A percentile compares a stretch with the other conserved stretches of the same genome.
Evolutionary conservation across 2,329 filamentous ascomycete species (phyloP).

Genomic region (Pestalotiopsis sp.): DNA sequence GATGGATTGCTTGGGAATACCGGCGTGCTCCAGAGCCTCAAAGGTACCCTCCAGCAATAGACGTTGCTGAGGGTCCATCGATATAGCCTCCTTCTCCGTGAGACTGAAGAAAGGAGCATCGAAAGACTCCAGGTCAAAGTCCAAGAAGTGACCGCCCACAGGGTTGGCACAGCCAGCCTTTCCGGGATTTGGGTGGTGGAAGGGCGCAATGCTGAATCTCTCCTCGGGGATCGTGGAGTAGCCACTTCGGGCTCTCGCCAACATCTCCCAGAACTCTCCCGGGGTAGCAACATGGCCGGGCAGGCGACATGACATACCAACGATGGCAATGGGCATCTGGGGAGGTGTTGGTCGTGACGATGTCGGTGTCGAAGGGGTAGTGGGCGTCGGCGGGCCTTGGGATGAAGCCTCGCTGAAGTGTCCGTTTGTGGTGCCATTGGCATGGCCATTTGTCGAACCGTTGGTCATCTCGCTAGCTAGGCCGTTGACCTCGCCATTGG

Average conservation of each 20-base stretch:
- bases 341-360: constrained; percentile 24
- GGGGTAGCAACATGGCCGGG: constrained; percentile 44
- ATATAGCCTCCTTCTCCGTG: constrained; percentile 50
- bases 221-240: constrained; percentile 36
- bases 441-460: constrained; percentile 26
- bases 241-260: constrained; percentile 41
- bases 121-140: constrained; percentile 48
- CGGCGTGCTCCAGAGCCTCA: constrained; percentile 57
- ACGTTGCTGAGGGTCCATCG: constrained; percentile 59
- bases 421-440: constrained; percentile 20
- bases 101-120: constrained; percentile 57
- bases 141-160: constrained; percentile 41
- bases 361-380: constrained; percentile 17
- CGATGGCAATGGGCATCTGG: constrained; percentile 46
- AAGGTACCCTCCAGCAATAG: constrained; percentile 56
- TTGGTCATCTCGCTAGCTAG: constrained; percentile 27
- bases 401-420: constrained; percentile 8
- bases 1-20: constrained; percentile 48
- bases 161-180: constrained; percentile 38
- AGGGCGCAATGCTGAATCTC: constrained; percentile 45
- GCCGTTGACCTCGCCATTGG: constrained; percentile 21
- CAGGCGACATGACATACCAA: constrained; percentile 51
- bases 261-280: constrained; percentile 48
- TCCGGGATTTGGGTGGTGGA: constrained; percentile 37
- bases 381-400: constrained; percentile 18